Evolutionary conservation across 192 early-diverging fungal genomes (phyloP), one percentile per base, ranked within the genome.

Genomic region (Umbelopsis sp.): DNA sequence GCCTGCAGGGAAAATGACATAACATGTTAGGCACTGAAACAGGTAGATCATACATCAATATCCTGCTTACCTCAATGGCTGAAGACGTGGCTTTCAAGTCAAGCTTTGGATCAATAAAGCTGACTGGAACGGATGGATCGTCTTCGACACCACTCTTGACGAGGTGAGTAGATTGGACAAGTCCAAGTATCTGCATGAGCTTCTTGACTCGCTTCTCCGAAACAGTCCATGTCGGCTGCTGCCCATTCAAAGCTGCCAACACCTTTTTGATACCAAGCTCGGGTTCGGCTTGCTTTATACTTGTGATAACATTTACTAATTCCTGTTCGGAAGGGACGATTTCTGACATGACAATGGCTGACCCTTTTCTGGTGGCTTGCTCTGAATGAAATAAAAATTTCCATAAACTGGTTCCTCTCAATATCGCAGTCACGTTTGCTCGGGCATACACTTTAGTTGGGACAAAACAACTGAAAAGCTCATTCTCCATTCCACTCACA

Each of bases 181-280:
- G 70, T 1, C 83, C 81, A 20, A 75, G 65, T 2, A 75, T 21
- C 66, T 74, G 72, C 88, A 89, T 86, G 71, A 86, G 66, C 75
- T 87, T 89, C 71, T 86, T 86, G 49, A 89, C 83, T 41, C 86
- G 86, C 74, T 89, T 87, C 70, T 89, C 88, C 25, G 82, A 81
- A 54, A 89, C 83, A 32, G 83, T 76, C 88, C 88, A 89, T 10
- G 81, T 72, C 1, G 83, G 81, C 47, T 86, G 76, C 26, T 66
- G 52, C n/a, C 73, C 44, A 47, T 72, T 73, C 31, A 87, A 77
- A 43, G 79, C 69, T 36, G 71, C 69, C 4, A 79, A 52, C 22
- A 89, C 82, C 31, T 82, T 82, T 44, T 85, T 81, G 54, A 87
- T 83, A 65, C 87, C 87, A 50, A 81, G 70, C 29, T 83, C 78